phyloP scores from a whole-genome alignment of 805 yeast species.

The Saccharomycopsis fermentans region DNA sequence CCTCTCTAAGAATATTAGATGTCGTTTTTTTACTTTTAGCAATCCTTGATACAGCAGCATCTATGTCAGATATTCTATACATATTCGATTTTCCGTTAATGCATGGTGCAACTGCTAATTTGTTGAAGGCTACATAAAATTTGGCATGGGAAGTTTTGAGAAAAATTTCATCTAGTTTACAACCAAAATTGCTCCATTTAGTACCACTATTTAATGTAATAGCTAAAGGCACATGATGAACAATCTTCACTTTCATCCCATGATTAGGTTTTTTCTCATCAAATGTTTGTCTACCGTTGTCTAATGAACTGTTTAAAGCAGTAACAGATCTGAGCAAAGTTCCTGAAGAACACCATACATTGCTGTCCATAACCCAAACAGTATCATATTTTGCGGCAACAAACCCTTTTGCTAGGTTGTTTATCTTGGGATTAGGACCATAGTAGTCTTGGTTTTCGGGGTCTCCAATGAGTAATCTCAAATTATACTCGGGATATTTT shows the following conservation, averaged over 20 bases:
- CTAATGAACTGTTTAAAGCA: constrained; percentile 37
- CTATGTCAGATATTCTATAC: constrained; percentile 58
- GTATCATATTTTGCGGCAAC: constrained; percentile 56
- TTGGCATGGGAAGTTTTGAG: constrained; percentile 75
- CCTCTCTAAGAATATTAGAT: constrained; percentile 13
- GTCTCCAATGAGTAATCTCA: constrained; percentile 46
- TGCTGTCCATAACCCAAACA: constrained; percentile 79
- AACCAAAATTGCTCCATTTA: constrained; percentile 36
- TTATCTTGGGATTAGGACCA: constrained; percentile 87
- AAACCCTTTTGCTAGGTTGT: constrained; percentile 78
- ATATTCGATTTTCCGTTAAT: constrained; percentile 85
- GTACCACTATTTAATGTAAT: constrained; percentile 25
- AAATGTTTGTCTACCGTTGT: constrained; percentile 35
- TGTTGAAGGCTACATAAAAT: constrained; percentile 72
- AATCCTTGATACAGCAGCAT: constrained; percentile 39
- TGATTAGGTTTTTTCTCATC: constrained; percentile 17
- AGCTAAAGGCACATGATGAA: constrained; percentile 77
- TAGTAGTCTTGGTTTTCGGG: constrained; percentile 32
- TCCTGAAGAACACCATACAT: constrained; percentile 66
- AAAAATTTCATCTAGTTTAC: constrained; percentile 76
- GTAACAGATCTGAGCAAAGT: constrained; percentile 55
- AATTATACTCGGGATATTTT: constrained; percentile 47
- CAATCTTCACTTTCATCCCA: constrained; percentile 44
- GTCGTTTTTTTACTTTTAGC: constrained; percentile 23
- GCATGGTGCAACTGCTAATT: constrained; percentile 71